Evolutionary conservation across 1,284 basidiomycete species (phyloP).

Genomic region (Entoloma clypeatum): DNA sequence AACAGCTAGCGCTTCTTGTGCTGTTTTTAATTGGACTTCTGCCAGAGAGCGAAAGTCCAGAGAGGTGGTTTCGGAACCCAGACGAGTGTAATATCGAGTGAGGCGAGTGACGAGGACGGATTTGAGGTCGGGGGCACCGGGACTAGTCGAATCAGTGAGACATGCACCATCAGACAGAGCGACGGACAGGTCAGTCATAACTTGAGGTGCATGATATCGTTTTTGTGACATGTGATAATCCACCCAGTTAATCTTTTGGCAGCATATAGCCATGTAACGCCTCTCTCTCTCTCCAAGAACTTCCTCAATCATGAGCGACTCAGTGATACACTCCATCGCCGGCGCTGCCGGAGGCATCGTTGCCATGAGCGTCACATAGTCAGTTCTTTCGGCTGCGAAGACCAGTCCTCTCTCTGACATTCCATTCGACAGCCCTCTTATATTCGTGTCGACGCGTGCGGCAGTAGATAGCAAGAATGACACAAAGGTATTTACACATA

Average conservation of each 20-base stretch:
- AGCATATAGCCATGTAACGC: slow-evolving; percentile 3
- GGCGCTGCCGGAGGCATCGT: slow-evolving; percentile 90
- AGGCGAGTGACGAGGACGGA: slow-evolving; percentile 39
- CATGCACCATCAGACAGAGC: slow-evolving; percentile 21
- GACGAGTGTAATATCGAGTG: slow-evolving; percentile 34
- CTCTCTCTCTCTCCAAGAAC: slow-evolving; percentile 8
- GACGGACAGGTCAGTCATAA: slow-evolving; percentile 16
- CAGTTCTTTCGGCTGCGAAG: slow-evolving; percentile 28
- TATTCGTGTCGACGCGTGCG: slow-evolving; percentile 90
- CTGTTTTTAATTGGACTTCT: slow-evolving; percentile 50
- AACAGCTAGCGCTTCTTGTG: slow-evolving; percentile 50
- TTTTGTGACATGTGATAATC: slow-evolving; percentile 29
- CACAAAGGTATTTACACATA: slow-evolving; percentile 43
- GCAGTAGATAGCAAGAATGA: slow-evolving; percentile 86
- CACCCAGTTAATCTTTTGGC: slow-evolving; percentile 3
- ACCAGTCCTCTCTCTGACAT: slow-evolving; percentile 8
- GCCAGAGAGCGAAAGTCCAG: slow-evolving; percentile 32
- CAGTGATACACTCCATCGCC: slow-evolving; percentile 84
- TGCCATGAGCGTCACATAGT: slow-evolving; percentile 86
- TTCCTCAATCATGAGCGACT: slow-evolving; percentile 58
- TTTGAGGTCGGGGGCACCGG: slow-evolving; percentile 29
- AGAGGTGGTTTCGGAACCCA: slow-evolving; percentile 23
- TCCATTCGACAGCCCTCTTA: slow-evolving; percentile 64
- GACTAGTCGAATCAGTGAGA: slow-evolving; percentile 19
- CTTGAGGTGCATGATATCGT: neutral